Evolutionary conservation across 73 alveolate species (phyloP), one percentile per base, ranked within the genome.

Genomic region (Blepharisma japonicum): DNA sequence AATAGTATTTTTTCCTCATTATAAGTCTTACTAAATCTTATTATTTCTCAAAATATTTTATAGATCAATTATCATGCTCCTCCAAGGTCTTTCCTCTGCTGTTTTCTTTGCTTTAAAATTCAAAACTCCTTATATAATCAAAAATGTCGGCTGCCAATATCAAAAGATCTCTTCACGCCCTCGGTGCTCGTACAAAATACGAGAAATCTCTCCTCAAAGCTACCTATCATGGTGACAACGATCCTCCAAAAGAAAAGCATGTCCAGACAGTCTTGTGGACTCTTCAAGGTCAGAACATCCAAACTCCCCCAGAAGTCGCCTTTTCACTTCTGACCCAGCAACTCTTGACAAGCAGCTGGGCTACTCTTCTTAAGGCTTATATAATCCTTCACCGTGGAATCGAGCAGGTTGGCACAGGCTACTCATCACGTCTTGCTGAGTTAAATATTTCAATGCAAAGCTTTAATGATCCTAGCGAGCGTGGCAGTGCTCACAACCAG

Each of bases 191-290:
- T 11, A 18, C 77, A 23, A 23, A 8, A n/a, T 61, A 11, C 49
- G 77, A 61, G 50, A 61, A 61, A 27, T 18, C 55, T 20, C 77
- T 61, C 5, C 21, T 61, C n/a, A 61, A 61, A 61, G 77, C 77
- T 61, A 61, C 77, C 4, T 61, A 61, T 61, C 55, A 20, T 4
- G 49, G 49, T 18, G 77, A 61, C 21, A 11, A 18, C n/a, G 77
- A 61, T 4, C 49, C 49, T 61, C 77, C 77, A 23, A 61, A 61
- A 27, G 77, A 61, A 61, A 61, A 61, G 77, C 77, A 61, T 4
- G 77, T 61, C 21, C 77, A 61, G 21, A 61, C 77, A 23, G 77
- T 61, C 55, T 23, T 61, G 21, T 61, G 49, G 42, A 11, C 77
- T 71, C 50, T 61, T n/a, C 77, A 61, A 61, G 77, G 77, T 4